Evolutionary conservation across 108 stramenopile genomes (phyloP).

Genomic region (Cylindrotheca closterium): DNA sequence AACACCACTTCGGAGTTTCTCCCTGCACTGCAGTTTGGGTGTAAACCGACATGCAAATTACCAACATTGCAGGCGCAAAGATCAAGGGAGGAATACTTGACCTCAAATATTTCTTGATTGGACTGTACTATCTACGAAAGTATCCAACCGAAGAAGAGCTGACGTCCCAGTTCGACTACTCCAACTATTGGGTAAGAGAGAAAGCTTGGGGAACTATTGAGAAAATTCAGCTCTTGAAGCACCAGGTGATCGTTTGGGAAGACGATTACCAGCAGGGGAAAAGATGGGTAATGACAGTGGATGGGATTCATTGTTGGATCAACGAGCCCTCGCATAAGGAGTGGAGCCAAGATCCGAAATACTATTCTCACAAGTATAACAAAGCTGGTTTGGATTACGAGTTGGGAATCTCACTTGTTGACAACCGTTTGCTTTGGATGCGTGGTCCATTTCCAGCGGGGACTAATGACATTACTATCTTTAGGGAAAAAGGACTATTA

Average conservation of each 20-base stretch:
- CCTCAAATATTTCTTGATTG: slow-evolving; percentile 9
- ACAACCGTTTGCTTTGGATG: too few species aligned
- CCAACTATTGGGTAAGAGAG: not conserved
- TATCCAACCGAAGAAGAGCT: slow-evolving; percentile 13
- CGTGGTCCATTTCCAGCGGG: too few species aligned
- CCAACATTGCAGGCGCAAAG: not conserved
- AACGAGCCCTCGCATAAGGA: slow-evolving; percentile 10
- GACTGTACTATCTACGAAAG: slow-evolving; percentile 5
- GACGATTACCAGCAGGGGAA: not conserved
- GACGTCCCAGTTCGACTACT: not conserved
- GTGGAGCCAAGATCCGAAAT: too few species aligned
- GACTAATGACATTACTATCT: too few species aligned
- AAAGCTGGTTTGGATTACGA: too few species aligned
- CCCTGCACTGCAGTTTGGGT: not conserved
- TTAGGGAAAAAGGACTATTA: too few species aligned
- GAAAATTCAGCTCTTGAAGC: slow-evolving; percentile 13
- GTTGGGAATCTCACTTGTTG: too few species aligned
- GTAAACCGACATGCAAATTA: slow-evolving; percentile 1
- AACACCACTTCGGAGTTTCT: slow-evolving; percentile 6
- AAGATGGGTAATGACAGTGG: slow-evolving; percentile 23
- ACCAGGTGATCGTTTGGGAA: slow-evolving; percentile 16
- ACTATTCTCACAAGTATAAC: too few species aligned
- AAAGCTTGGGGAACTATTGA: slow-evolving; percentile 4
- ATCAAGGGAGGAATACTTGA: not conserved
- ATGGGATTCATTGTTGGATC: slow-evolving; percentile 22